Evolutionary conservation across 1,139 yeast species (phyloP).

Genomic region (Debaryomyces udenii): DNA sequence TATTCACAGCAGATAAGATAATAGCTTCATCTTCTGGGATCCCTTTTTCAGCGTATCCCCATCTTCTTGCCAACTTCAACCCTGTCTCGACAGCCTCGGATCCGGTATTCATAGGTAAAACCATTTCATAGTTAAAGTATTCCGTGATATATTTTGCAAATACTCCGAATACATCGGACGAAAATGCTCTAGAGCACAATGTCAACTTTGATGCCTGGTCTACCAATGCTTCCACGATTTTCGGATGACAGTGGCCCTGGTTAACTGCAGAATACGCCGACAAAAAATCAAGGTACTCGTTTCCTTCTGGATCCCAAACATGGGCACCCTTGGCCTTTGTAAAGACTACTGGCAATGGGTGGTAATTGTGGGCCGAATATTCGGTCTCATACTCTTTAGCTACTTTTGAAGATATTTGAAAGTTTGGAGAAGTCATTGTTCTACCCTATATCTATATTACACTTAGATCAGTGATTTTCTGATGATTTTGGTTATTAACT

Average conservation of each 20-base stretch:
- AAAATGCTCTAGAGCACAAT: constrained; percentile 89
- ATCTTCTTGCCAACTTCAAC: constrained; percentile 89
- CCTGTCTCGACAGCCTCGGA: constrained; percentile 99
- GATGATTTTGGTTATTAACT: neutral
- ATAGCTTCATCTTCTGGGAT: constrained; percentile 84
- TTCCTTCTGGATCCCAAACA: constrained; percentile 98
- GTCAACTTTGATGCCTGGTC: constrained; percentile 89
- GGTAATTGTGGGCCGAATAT: constrained; percentile 96
- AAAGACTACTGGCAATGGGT: constrained; percentile 94
- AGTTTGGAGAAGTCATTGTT: constrained; percentile 20
- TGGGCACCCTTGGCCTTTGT: constrained; percentile 86
- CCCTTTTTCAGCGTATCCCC: constrained; percentile 92
- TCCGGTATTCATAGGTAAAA: constrained; percentile 97
- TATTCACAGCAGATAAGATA: constrained; percentile 81
- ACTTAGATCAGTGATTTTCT: no score
- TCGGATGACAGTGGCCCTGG: constrained; percentile 98
- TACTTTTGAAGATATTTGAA: constrained; percentile 60
- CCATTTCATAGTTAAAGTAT: constrained; percentile 88
- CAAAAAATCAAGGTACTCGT: constrained; percentile 80
- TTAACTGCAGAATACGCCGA: constrained; percentile 97
- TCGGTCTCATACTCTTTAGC: constrained; percentile 72
- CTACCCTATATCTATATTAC: no score
- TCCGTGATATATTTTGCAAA: constrained; percentile 90
- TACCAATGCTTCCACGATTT: constrained; percentile 78
- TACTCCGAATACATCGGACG: constrained; percentile 83